phyloP scores from a whole-genome alignment of 768 basidiomycete species.

The Amanita brunnescens region DNA sequence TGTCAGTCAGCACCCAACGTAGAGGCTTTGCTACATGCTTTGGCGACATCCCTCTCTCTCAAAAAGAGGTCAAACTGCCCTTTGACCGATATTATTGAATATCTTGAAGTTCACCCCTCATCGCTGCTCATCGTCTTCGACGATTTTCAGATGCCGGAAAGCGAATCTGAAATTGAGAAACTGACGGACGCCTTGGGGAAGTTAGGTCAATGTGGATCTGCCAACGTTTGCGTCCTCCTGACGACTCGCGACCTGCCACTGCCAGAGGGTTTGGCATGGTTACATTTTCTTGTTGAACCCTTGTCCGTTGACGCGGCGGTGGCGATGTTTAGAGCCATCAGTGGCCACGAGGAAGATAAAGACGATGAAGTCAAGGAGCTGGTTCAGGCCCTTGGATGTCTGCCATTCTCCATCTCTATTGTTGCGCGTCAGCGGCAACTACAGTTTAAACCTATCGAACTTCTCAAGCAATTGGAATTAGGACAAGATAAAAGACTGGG shows the following conservation, averaged over 20 bases:
- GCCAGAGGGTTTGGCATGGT: neutral
- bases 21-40: neutral
- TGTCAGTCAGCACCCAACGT: neutral
- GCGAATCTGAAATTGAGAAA: neutral
- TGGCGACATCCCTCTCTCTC: neutral
- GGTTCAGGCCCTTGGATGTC: neutral
- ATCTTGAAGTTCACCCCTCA: neutral
- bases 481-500: neutral
- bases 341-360: neutral
- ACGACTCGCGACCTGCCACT: neutral
- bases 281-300: neutral
- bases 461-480: neutral
- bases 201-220: neutral
- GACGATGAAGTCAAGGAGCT: neutral
- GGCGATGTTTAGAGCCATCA: neutral
- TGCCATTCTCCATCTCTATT: neutral
- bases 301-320: neutral
- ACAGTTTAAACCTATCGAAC: neutral
- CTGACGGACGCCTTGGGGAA: neutral
- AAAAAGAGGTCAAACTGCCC: neutral
- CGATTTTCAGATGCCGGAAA: neutral
- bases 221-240: neutral
- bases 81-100: neutral
- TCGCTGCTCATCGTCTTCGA: neutral
- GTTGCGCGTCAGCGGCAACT: constrained; percentile 1